A percentile compares a stretch with the other conserved stretches of the same genome.
phyloP scores from a whole-genome alignment of 2,329 filamentous ascomycete species.

The Penicillium nordicum region DNA sequence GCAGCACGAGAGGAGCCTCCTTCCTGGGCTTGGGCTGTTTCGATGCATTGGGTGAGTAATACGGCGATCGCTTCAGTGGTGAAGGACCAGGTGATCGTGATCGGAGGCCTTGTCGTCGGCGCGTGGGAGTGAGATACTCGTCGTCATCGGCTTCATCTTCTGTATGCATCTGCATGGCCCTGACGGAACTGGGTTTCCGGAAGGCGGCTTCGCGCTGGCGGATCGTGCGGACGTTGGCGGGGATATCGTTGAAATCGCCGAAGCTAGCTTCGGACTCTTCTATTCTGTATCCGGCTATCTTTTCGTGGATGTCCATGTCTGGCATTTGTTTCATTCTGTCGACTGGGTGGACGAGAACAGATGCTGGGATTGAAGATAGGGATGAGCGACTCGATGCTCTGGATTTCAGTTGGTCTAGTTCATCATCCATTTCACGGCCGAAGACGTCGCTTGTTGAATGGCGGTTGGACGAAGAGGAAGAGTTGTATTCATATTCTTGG shows the following conservation, averaged over 20 bases:
- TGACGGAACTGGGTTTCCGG: slow-evolving; percentile 45
- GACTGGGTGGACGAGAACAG: slow-evolving; percentile 34
- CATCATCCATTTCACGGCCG: slow-evolving; percentile 28
- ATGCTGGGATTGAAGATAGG: slow-evolving; percentile 41
- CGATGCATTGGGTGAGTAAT: slow-evolving; percentile 32
- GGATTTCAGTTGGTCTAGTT: slow-evolving; percentile 25
- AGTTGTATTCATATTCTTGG: slow-evolving; percentile 33
- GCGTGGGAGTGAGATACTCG: slow-evolving; percentile 37
- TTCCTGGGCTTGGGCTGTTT: slow-evolving; percentile 36
- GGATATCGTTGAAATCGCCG: slow-evolving; percentile 21
- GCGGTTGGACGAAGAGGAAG: slow-evolving; percentile 33
- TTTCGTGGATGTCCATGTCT: slow-evolving; percentile 19
- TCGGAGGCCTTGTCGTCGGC: slow-evolving; percentile 29
- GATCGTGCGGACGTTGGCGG: slow-evolving; percentile 26
- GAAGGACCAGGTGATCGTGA: slow-evolving; percentile 36
- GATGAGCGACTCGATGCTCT: slow-evolving; percentile 41
- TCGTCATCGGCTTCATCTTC: slow-evolving; percentile 42
- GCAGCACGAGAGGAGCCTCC: slow-evolving; percentile 56
- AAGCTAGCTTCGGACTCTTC: slow-evolving; percentile 22
- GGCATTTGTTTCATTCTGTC: slow-evolving; percentile 24
- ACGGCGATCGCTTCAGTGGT: slow-evolving; percentile 32
- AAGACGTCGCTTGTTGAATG: slow-evolving; percentile 29
- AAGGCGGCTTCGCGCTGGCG: slow-evolving; percentile 39
- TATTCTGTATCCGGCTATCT: slow-evolving; percentile 20
- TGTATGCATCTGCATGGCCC: slow-evolving; percentile 45